A percentile compares a stretch with the other conserved stretches of the same genome.
These are phyloP conservation scores for Aspergillus novofumigatus DNA, from an alignment of 2,329 filamentous ascomycete species.

Conservation along the genomic window DNA sequence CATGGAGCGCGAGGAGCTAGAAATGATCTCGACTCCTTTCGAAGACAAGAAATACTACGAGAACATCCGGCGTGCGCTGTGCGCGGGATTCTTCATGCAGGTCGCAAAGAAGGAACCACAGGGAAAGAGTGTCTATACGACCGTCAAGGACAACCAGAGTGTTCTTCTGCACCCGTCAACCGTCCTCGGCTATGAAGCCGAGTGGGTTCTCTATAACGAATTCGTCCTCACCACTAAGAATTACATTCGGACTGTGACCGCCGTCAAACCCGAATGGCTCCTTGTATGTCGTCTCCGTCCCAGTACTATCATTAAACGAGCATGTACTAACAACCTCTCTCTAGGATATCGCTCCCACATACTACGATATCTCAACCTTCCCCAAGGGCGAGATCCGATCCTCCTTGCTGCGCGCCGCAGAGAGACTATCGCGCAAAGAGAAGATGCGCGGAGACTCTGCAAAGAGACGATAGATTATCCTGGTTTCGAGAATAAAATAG, in stretches of 20 bases:
- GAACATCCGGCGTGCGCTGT: slow-evolving; percentile 89
- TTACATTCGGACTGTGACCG: slow-evolving; percentile 91
- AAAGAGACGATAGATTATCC: slow-evolving; percentile 28
- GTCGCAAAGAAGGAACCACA: slow-evolving; percentile 88
- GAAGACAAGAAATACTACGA: slow-evolving; percentile 97
- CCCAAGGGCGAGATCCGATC: slow-evolving; percentile 80
- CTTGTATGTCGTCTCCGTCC: slow-evolving; percentile 57
- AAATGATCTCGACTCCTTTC: slow-evolving; percentile 83
- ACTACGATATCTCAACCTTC: slow-evolving; percentile 83
- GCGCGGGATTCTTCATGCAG: slow-evolving; percentile 99
- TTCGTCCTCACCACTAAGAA: slow-evolving; percentile 98
- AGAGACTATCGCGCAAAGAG: slow-evolving; percentile 54
- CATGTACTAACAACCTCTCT: slow-evolving; percentile 27
- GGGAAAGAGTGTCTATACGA: slow-evolving; percentile 81
- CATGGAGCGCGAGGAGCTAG: slow-evolving; percentile 88
- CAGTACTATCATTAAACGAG: background rate
- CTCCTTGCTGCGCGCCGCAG: slow-evolving; percentile 51
- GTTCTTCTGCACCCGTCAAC: slow-evolving; percentile 93
- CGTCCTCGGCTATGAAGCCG: slow-evolving; percentile 79
- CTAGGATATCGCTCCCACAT: slow-evolving; percentile 86
- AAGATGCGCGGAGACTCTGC: slow-evolving; percentile 40
- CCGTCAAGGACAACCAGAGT: slow-evolving; percentile 92
- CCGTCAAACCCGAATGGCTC: slow-evolving; percentile 90
- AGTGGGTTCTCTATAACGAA: slow-evolving; percentile 98
- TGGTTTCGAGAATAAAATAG: slow-evolving; percentile 8